Base-by-base conservation (phyloP, 2,329 filamentous ascomycete genomes). In the Paraconiothyrium brasiliense region DNA sequence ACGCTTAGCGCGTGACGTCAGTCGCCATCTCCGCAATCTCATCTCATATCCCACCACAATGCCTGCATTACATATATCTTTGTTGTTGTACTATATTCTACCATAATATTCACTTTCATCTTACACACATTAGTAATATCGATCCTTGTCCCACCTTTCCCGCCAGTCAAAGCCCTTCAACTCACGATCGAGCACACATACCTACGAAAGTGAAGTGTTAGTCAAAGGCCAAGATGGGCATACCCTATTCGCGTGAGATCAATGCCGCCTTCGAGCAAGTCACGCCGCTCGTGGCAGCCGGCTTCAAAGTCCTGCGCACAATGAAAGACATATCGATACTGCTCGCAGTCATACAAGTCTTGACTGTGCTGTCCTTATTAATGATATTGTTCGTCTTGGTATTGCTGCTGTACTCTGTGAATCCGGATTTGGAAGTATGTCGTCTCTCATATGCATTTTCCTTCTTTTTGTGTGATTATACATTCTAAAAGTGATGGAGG, bases 231-330 rank as follows among this genome's bases (percentile, higher is more conserved):
- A 47, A 54, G 13, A 85, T 85, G 83, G 83, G 84, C 13, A 81
- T 85, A 55, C 84, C 84, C 1, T 85, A 84, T 73, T 84, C 81
- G 14, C 81, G 80, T 67, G 78, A 85, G 63, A 85, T 85, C 66
- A 81, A 84, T 67, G 75, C 80, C 2, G 84, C 83, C 41, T 84
- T 85, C 70, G 80, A 83, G 61, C 82, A 85, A 74, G 83, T 86
- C 32, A 84, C 83, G 0, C 84, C 84, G 0, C 80, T 86, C 4
- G 83, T 85, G 3, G 81, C 80, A 1, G 80, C 79, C 0, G 83
- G 81, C 27, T 85, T 81, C 74, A 74, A 83, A 64, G 81, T 85
- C 30, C 76, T 85, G 1, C 76, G 80, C 59, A 85, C 83, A 0
- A 84, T 80, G 9, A 82, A 81, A 60, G 82, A 85, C 66, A 84